Base-by-base conservation (phyloP, 352 stramenopile species). In the Phytopythium helicoides region DNA sequence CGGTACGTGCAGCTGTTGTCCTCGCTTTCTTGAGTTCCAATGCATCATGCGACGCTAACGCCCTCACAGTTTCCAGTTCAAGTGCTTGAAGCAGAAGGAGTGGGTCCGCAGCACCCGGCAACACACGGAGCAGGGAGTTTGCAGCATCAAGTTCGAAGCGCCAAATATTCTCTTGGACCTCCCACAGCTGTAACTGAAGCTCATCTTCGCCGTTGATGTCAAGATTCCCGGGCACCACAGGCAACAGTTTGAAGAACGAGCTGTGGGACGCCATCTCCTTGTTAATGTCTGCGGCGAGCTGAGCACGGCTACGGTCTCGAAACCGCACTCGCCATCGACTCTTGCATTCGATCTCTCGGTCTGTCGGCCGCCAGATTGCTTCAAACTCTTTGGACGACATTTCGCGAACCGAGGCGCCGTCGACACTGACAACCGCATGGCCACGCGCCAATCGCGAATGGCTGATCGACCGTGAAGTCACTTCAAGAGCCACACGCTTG, bases 1-100 rank as follows among this genome's bases (percentile, higher is more conserved):
- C 64, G 6, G 65, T 52, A 31, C 66, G 64, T 3, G 51, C 65
- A 7, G 56, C 68, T 3, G 25, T 37, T 2, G 51, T 37, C 3
- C 59, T 55, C 3, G 71, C 68, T 12, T 62, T 56, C 12, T 66
- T 67, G 1, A 58, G 8, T 5, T 65, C 59, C 11, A 71, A 46
- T 26, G 44, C 14, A 34, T 81, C 71, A 25, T 74, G 73, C 18
- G 71, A 81, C 19, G 70, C 47, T 22, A 81, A 14, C 18, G 76
- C 71, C 3, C 71, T 67, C 8, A 71, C 41, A 1, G 52, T 31
- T n/a, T 70, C 64, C 1, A 81, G 33, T 56, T 78, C 71, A 21
- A 58, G 62, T 1, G 39, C 35, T 25, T 65, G 18, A 1, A 81
- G 34, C 49, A 62, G 54, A 11, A 69, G 23, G 31, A 62, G 45